Evolutionary conservation across 768 basidiomycete genomes (phyloP).

Genomic region (Tubosaeta sp.): DNA sequence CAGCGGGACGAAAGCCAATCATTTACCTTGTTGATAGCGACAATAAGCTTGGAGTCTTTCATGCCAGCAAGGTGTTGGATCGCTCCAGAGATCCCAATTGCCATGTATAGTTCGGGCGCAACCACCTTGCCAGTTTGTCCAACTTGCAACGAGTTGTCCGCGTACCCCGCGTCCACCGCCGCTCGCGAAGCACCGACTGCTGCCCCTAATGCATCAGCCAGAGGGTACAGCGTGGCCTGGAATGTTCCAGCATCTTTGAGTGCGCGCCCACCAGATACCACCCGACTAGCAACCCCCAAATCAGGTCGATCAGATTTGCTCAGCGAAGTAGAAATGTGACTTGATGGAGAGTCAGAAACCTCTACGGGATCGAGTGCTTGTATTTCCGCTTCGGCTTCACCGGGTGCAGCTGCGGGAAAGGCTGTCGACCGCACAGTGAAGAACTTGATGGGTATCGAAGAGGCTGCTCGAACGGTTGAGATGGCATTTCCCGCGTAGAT

Average conservation of each 20-base stretch:
- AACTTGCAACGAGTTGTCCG: constrained; percentile 97
- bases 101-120: constrained; percentile 94
- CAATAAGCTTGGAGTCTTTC: constrained; percentile 99
- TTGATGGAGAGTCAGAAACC: constrained; percentile 45
- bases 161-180: constrained; percentile 97
- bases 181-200: constrained; percentile 98
- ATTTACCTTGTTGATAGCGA: constrained; percentile 91
- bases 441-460: constrained; percentile 81
- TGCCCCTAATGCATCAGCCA: constrained; percentile 90
- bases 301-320: constrained; percentile 93
- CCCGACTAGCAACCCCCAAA: constrained; percentile 77
- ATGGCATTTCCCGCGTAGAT: constrained; percentile 99
- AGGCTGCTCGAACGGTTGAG: constrained; percentile 78
- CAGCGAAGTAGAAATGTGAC: constrained; percentile 70
- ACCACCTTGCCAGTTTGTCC: constrained; percentile 99
- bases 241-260: constrained; percentile 96
- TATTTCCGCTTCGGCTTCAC: constrained; percentile 53
- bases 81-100: constrained; percentile 95
- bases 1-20: background rate
- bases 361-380: constrained; percentile 62
- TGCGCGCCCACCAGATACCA: constrained; percentile 94
- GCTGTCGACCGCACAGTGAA: constrained; percentile 94
- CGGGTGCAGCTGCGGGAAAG: constrained; percentile 61
- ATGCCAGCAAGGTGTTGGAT: constrained; percentile 99
- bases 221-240: constrained; percentile 75